Base-by-base conservation (phyloP, 176 grass and related monocot genomes). In the Bromus sterilis region DNA sequence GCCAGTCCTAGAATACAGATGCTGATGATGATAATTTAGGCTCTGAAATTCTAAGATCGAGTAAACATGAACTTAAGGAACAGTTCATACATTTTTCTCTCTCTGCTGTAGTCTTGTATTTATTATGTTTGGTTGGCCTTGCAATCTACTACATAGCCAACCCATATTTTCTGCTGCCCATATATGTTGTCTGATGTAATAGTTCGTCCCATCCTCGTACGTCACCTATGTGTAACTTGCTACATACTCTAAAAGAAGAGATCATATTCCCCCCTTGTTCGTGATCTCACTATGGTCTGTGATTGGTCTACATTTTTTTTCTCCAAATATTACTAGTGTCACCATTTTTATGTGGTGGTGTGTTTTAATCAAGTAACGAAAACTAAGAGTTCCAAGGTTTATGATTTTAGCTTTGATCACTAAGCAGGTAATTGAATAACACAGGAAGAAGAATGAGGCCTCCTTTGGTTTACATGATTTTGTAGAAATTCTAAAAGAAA, bases 201-300 rank as follows among this genome's bases (percentile, higher is more conserved):
- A 78, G 43, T 44, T 30, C 82, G 64, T 72, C 44, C 73, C 33
- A 80, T 31, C 31, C 70, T 71, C 36, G 66, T 33, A 75, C 20
- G 26, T 40, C 21, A 42, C 18, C 26, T 51, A 42, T 35, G 20
- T 70, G 75, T 78, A 73, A 72, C 48, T 77, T 65, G 44, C 74
- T 48, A 66, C 72, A 81, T 11, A 36, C 79, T 79, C 58, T 74
- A 33, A 79, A 71, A 73, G 66, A 83, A 63, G 59, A 83, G 43
- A 56, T 26, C 71, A 55, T n/a, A 64, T 6, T 59, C 42, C 65
- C 64, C 56, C 59, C 44, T 67, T 76, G 60, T 29, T 68, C 78
- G 35, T 58, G 74, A 60, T 23, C 32, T 66, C 55, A 16, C 37
- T 78, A 37, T 78, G 36, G 35, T 28, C 58, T 33, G 57, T 44